Evolutionary conservation across 805 yeast species (phyloP).

Genomic region (Pichia paraexigua): DNA sequence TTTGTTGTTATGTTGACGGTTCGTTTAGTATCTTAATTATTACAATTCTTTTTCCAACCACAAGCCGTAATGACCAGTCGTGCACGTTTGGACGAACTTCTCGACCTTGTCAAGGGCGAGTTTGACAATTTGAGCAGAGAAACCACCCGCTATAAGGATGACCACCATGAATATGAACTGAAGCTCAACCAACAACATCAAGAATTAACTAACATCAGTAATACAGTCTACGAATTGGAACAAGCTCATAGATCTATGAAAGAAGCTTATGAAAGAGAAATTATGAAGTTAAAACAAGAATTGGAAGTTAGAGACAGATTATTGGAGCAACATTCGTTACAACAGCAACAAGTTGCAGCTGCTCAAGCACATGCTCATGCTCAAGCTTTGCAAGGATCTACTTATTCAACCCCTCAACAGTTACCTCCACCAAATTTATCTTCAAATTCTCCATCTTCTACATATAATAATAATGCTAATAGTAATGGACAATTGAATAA

Average conservation of each 20-base stretch:
- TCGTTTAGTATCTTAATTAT: neutral
- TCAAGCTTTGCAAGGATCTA: conserved; percentile 12
- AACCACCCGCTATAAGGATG: conserved; percentile 77
- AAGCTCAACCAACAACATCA: conserved; percentile 86
- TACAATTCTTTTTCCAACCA: neutral
- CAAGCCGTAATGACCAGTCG: conserved; percentile 1
- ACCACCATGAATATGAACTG: conserved; percentile 86
- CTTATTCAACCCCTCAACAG: conserved; percentile 23
- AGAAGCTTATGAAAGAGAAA: conserved; percentile 93
- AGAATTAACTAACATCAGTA: conserved; percentile 90
- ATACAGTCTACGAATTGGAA: conserved; percentile 89
- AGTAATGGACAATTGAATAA: conserved; percentile 1
- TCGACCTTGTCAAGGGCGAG: conserved; percentile 89
- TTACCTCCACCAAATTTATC: conserved; percentile 30
- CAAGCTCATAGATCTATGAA: conserved; percentile 91
- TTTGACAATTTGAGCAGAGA: conserved; percentile 79
- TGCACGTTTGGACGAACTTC: conserved; percentile 50
- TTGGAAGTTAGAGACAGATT: conserved; percentile 73
- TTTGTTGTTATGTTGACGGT: neutral
- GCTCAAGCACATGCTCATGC: conserved; percentile 32
- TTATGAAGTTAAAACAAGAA: conserved; percentile 75
- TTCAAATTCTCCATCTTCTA: conserved; percentile 19
- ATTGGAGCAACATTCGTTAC: conserved; percentile 34
- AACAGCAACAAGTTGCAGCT: conserved; percentile 35
- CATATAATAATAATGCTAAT: neutral